Base-by-base conservation (phyloP, 257 asterid genomes). In the Coffea eugenioides region DNA sequence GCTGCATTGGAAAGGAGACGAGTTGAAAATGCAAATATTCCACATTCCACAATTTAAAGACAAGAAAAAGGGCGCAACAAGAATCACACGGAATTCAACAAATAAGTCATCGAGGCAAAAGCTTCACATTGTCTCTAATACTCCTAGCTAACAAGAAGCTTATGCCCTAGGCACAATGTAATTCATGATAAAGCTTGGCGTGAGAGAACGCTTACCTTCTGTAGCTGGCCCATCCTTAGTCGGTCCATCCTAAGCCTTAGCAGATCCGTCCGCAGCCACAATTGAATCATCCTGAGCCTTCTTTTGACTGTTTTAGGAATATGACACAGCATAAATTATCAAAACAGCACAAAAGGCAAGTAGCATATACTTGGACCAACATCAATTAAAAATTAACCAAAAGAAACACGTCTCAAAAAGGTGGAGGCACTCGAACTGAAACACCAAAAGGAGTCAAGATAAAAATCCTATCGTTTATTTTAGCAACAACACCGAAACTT, bases 171-270 rank as follows among this genome's bases (percentile, higher is more conserved):
- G 2, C 48, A 71, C 57, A 52, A 61, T 23, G 14, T 61, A 61
- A 61, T 61, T 61, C 67, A 61, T 6, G 9, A 21, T 61, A 21
- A 31, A 61, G 12, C 67, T 61, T 73, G 20, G n/a, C 8, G 7
- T 15, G 77, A 27, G 2, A 27, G 41, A 73, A 27, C 51, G 36
- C 67, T 27, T 23, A 88, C 88, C 90, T 86, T 85, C 76, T 36
- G 85, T 45, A 18, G 75, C 80, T 48, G 87, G 79, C 5, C 13
- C 65, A 10, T 59, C 65, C 27, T 59, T 27, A 59, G 65, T 57
- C 27, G 1, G 62, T 62, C 64, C 87, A 68, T 82, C 89, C 68
- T 82, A 79, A 73, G 83, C 41, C 49, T 83, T 86, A 72, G 79
- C 72, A 78, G 82, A 77, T 52, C 78, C 79, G 41, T 77, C 79